These are phyloP conservation scores for Arctostaphylos glauca DNA, from an alignment of 148 eudicot genomes.

Conservation along the genomic window DNA sequence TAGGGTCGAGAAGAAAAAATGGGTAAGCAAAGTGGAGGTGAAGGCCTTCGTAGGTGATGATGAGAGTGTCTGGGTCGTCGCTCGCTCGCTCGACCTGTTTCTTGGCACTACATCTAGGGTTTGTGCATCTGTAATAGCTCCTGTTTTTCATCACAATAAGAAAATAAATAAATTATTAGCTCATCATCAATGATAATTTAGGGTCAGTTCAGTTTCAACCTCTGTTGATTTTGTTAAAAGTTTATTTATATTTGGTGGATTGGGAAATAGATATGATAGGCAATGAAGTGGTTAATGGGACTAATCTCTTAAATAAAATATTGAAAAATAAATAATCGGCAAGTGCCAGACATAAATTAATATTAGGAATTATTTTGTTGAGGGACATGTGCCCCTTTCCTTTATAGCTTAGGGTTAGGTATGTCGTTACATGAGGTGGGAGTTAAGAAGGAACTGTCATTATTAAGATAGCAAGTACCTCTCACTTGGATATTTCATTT, in stretches of 20 bases:
- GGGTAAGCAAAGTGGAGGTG: constrained; percentile 80
- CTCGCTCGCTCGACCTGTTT: constrained; percentile 78
- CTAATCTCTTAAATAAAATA: not conserved
- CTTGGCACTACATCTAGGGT: constrained; percentile 77
- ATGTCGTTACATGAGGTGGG: not conserved
- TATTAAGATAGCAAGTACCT: not conserved
- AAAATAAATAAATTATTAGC: not conserved
- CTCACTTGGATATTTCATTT: not conserved
- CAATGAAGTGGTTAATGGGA: constrained; percentile 7
- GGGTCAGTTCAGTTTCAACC: not conserved
- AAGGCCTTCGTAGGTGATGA: constrained; percentile 85
- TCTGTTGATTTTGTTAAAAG: not conserved
- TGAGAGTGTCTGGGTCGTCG: constrained; percentile 64
- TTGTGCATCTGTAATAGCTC: constrained; percentile 90
- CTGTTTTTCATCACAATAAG: constrained; percentile 28
- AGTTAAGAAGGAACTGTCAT: not conserved
- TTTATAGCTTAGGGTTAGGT: not conserved
- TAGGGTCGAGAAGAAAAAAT: constrained; percentile 27
- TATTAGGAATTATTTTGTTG: not conserved
- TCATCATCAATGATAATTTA: not conserved
- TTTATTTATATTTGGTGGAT: too few species aligned
- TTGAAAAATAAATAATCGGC: not conserved
- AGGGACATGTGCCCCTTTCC: not conserved
- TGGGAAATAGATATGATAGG: not conserved
- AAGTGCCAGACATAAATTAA: not conserved